Percentiles rank a stretch among this genome's conserved stretches.
These are phyloP conservation scores for Cyberlindnera lachancei DNA, from an alignment of 805 yeast genomes.

Conservation along the genomic window DNA sequence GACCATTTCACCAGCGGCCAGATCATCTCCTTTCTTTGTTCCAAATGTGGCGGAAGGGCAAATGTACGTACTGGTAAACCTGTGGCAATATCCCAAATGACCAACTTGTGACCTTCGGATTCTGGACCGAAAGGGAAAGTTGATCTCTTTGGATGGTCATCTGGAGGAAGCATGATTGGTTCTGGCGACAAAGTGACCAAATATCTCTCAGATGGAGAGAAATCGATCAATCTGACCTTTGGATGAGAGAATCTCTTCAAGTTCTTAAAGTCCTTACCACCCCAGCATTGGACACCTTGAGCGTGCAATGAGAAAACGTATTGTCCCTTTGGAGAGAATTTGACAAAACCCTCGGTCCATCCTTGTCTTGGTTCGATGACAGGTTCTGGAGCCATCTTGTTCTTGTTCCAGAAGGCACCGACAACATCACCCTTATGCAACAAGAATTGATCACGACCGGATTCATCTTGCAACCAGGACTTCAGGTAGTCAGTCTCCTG, in stretches of 20 bases:
- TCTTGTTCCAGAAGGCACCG: conserved; percentile 82
- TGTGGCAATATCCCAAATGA: conserved; percentile 84
- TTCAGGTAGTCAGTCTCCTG: conserved; percentile 73
- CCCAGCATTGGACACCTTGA: conserved; percentile 95
- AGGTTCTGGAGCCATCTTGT: conserved; percentile 62
- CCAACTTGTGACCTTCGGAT: conserved; percentile 88
- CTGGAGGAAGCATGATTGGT: conserved; percentile 68
- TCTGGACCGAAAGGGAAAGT: conserved; percentile 78
- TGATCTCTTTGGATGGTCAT: conserved; percentile 53
- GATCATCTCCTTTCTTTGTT: conserved; percentile 57
- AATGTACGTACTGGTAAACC: conserved; percentile 84
- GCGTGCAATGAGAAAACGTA: conserved; percentile 82
- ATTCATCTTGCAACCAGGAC: conserved; percentile 85
- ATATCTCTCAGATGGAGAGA: conserved; percentile 87
- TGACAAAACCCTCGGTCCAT: conserved; percentile 83
- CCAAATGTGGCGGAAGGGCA: conserved; percentile 74
- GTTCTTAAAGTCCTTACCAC: conserved; percentile 73
- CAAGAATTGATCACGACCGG: conserved; percentile 85
- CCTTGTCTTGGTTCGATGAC: conserved; percentile 72
- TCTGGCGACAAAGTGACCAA: conserved; percentile 85
- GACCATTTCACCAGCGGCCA: conserved; percentile 99
- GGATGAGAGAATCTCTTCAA: conserved; percentile 79
- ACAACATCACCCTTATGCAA: conserved; percentile 74
- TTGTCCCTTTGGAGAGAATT: conserved; percentile 91
- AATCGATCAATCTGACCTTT: conserved; percentile 81